A percentile compares a stretch with the other conserved stretches of the same genome.
Evolutionary conservation across 2,329 filamentous ascomycete genomes (phyloP).

Genomic region (Paracorniculantispora psalliotae): DNA sequence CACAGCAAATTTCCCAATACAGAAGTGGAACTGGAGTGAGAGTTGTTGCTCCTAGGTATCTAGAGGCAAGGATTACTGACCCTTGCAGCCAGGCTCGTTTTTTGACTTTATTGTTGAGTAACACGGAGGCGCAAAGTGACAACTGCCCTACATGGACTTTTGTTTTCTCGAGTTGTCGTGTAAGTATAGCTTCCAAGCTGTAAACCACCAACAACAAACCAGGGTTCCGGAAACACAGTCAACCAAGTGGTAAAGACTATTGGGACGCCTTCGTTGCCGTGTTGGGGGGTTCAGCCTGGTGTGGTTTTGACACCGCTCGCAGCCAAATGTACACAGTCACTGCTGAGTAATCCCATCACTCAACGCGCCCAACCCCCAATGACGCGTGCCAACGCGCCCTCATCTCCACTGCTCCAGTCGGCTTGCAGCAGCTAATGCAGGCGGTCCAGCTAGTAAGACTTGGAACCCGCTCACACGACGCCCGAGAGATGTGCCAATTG

Average conservation of each 20-base stretch:
- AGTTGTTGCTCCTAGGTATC: neutral
- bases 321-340: too few relatives aligned
- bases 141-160: neutral
- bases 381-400: neutral
- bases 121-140: neutral
- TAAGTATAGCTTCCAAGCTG: too few relatives aligned
- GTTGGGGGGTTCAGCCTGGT: too few relatives aligned
- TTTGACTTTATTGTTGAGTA: neutral
- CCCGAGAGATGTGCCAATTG: neutral
- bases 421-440: neutral
- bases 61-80: too few relatives aligned
- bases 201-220: too few relatives aligned
- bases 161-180: neutral
- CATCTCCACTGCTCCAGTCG: neutral
- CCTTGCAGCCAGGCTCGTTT: neutral
- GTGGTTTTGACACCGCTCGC: too few relatives aligned
- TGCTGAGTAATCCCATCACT: constrained; percentile 3
- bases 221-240: too few relatives aligned
- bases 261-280: too few relatives aligned
- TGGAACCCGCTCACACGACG: neutral
- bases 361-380: neutral
- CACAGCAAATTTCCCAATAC: neutral
- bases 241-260: too few relatives aligned
- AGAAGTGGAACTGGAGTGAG: neutral
- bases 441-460: neutral